These are phyloP conservation scores for Ogataea hybrid DNA, from an alignment of 1,139 yeast species.

Conservation along the genomic window DNA sequence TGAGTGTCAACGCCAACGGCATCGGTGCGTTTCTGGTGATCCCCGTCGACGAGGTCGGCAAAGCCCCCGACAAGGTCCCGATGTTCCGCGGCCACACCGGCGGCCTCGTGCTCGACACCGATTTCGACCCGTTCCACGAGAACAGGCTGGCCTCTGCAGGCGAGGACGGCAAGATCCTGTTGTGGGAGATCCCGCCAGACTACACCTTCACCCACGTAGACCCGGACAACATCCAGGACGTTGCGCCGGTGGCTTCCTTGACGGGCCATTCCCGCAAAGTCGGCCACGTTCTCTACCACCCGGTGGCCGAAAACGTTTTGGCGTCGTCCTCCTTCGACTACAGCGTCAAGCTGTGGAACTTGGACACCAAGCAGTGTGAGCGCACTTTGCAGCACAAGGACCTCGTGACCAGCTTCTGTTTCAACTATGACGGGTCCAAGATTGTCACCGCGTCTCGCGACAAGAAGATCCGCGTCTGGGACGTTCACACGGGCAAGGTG, in stretches of 20 bases:
- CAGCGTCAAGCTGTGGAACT: conserved; percentile 87
- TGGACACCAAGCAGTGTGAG: conserved; percentile 68
- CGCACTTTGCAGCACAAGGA: conserved; percentile 83
- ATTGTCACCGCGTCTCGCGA: conserved; percentile 93
- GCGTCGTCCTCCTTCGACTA: conserved; percentile 92
- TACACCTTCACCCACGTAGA: conserved; percentile 66
- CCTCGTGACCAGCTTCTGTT: conserved; percentile 84
- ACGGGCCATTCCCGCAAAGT: conserved; percentile 91
- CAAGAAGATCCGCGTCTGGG: conserved; percentile 89
- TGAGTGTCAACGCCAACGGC: conserved; percentile 86
- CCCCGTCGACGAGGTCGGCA: conserved; percentile 85
- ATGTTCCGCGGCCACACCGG: conserved; percentile 95
- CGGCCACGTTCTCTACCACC: conserved; percentile 90
- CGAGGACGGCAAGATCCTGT: conserved; percentile 84
- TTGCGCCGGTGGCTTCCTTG: conserved; percentile 63
- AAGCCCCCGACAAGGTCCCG: conserved; percentile 90
- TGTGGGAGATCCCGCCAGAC: conserved; percentile 85
- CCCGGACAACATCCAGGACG: conserved; percentile 65
- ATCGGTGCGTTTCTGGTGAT: conserved; percentile 97
- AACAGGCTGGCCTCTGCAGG: conserved; percentile 78
- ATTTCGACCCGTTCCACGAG: conserved; percentile 86
- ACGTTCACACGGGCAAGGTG: conserved; percentile 69
- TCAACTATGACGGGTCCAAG: conserved; percentile 83
- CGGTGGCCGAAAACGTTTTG: conserved; percentile 78
- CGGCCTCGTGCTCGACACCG: conserved; percentile 92